phyloP scores from a whole-genome alignment of 2,329 filamentous ascomycete genomes.

The Endothia cerciana region DNA sequence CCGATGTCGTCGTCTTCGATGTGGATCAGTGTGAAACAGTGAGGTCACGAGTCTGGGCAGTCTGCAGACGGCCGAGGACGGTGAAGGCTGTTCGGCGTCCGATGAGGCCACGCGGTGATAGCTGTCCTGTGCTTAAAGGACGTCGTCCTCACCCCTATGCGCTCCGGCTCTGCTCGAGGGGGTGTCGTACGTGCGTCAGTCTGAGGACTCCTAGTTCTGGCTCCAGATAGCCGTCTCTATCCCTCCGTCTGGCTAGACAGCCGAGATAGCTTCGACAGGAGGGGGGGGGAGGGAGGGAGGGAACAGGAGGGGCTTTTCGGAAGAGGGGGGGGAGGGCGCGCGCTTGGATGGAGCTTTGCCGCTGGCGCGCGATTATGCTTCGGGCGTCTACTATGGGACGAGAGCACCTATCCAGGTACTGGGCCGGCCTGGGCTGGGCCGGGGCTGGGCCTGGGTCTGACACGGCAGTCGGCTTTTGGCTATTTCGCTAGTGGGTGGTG shows the following conservation, averaged over 20 bases:
- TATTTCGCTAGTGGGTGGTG: too few relatives aligned
- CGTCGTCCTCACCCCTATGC: not conserved
- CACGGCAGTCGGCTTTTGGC: not conserved
- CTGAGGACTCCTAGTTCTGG: not conserved
- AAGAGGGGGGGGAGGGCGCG: not conserved
- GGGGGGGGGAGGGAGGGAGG: not conserved
- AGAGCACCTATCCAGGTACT: not conserved
- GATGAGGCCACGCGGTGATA: too few relatives aligned
- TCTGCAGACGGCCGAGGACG: constrained; percentile 24
- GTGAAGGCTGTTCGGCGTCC: too few relatives aligned
- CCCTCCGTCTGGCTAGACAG: not conserved
- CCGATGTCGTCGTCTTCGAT: constrained; percentile 5
- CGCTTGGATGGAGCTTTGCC: constrained; percentile 13
- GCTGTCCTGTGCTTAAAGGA: constrained; percentile 4
- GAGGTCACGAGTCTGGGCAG: constrained; percentile 2
- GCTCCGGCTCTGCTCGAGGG: not conserved
- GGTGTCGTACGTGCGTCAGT: constrained; percentile 12
- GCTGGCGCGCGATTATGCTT: constrained; percentile 16
- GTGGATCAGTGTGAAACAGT: not conserved
- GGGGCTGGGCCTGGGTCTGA: not conserved
- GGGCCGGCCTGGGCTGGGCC: not conserved
- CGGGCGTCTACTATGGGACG: constrained; percentile 10
- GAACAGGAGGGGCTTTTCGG: not conserved
- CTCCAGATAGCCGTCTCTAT: not conserved
- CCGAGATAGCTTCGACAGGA: not conserved